phyloP scores from a whole-genome alignment of 2,329 filamentous ascomycete species.

The Ophiostoma novo-ulmi region DNA sequence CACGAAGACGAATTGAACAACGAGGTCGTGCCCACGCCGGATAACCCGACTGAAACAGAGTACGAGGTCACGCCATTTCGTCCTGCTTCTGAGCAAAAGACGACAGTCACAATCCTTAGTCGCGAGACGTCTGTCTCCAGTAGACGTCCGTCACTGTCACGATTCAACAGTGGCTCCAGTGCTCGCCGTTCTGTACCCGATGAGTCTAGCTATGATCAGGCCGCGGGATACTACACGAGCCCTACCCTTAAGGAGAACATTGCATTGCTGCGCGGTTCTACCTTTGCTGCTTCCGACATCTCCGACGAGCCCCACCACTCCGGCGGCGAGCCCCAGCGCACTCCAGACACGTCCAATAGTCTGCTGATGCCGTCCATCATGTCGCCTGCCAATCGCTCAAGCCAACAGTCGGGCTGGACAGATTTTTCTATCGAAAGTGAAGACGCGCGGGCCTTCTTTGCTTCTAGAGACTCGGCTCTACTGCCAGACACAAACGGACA shows the following conservation, averaged over 20 bases:
- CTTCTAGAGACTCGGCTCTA: constrained; percentile 20
- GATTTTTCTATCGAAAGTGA: constrained; percentile 54
- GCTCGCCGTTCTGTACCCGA: constrained; percentile 17
- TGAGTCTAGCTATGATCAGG: constrained; percentile 27
- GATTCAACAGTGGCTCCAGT: constrained; percentile 17
- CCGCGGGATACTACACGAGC: constrained; percentile 35
- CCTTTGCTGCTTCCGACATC: constrained; percentile 33
- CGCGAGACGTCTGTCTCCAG: constrained; percentile 39
- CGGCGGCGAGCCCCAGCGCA: constrained; percentile 32
- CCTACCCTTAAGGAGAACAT: constrained; percentile 35
- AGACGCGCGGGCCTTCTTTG: constrained; percentile 36
- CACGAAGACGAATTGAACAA: not conserved
- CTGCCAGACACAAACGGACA: constrained; percentile 16
- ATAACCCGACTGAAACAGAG: constrained; percentile 24
- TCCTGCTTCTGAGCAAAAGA: constrained; percentile 41
- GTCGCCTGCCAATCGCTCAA: constrained; percentile 44
- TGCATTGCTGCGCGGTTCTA: constrained; percentile 34
- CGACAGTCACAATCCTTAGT: constrained; percentile 48
- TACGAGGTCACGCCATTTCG: constrained; percentile 41
- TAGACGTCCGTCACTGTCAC: constrained; percentile 24
- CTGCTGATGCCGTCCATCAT: constrained; percentile 45
- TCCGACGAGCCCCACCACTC: constrained; percentile 32
- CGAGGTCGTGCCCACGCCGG: not conserved
- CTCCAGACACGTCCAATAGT: constrained; percentile 41
- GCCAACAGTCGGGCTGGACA: constrained; percentile 56